Conservation (phyloP, 208 protist species). For the Angomonas ambiguus region DNA sequence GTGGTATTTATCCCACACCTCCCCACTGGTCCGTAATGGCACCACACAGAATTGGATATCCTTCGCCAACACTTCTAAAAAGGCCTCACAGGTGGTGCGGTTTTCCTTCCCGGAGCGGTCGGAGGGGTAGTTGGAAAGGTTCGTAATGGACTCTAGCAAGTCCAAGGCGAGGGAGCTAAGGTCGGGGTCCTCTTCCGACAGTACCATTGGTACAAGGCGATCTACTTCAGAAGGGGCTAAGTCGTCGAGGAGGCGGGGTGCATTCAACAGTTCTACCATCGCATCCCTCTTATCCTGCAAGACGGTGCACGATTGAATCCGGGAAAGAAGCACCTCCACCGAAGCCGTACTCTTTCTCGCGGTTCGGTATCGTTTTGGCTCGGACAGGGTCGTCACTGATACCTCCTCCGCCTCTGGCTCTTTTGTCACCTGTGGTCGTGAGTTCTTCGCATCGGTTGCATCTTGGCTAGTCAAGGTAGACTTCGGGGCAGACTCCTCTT, state of each 20-base stretch:
- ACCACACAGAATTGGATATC: slow-evolving; percentile 48
- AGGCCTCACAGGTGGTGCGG: slow-evolving; percentile 35
- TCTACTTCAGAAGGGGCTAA: slow-evolving; percentile 36
- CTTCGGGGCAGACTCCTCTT: too few relatives aligned
- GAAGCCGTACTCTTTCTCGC: slow-evolving; percentile 12
- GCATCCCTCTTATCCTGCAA: slow-evolving; percentile 78
- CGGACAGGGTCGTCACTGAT: neutral
- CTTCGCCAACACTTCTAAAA: slow-evolving; percentile 40
- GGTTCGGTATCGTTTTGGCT: neutral
- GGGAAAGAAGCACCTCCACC: slow-evolving; percentile 60
- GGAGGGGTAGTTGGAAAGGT: slow-evolving; percentile 43
- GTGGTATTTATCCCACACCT: slow-evolving; percentile 52
- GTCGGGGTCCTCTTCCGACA: slow-evolving; percentile 26
- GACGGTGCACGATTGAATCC: slow-evolving; percentile 70
- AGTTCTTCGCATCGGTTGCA: too few relatives aligned
- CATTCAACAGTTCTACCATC: slow-evolving; percentile 42
- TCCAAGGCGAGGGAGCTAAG: slow-evolving; percentile 35
- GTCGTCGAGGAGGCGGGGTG: slow-evolving; percentile 49
- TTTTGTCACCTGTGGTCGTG: neutral
- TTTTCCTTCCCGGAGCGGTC: slow-evolving; percentile 23
- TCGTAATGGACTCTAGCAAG: slow-evolving; percentile 49
- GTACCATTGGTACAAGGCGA: slow-evolving; percentile 29
- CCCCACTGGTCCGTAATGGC: slow-evolving; percentile 18
- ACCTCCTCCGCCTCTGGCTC: neutral
- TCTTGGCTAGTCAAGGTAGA: too few relatives aligned